Evolutionary conservation across 768 basidiomycete genomes (phyloP).

Genomic region (Suillus weaverae): DNA sequence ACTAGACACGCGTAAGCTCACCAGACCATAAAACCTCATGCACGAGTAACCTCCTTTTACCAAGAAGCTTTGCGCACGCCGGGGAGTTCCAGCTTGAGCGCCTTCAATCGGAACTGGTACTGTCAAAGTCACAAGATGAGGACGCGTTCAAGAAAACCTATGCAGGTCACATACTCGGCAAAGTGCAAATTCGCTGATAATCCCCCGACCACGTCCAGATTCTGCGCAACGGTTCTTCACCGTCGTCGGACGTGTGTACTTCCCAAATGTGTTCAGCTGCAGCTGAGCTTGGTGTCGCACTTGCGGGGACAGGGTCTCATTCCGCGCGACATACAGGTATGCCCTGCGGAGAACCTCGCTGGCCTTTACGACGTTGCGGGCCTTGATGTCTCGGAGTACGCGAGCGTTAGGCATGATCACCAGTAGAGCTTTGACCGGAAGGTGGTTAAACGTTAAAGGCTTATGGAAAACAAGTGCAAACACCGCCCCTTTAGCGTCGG

Average conservation of each 20-base stretch:
- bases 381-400: conserved; percentile 77
- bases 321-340: conserved; percentile 91
- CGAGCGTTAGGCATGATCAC: conserved; percentile 42
- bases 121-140: conserved; percentile 30
- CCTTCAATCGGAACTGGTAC: conserved; percentile 91
- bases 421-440: conserved; percentile 4
- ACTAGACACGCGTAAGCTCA: neutral
- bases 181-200: conserved; percentile 87
- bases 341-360: conserved; percentile 86
- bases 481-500: conserved; percentile 3
- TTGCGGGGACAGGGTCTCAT: conserved; percentile 83
- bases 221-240: conserved; percentile 89
- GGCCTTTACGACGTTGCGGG: conserved; percentile 64
- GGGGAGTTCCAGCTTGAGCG: conserved; percentile 75
- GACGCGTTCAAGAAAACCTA: neutral
- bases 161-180: conserved; percentile 57
- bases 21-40: neutral
- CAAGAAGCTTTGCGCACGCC: conserved; percentile 93
- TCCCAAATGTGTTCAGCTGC: conserved; percentile 84
- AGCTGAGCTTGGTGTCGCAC: conserved; percentile 93
- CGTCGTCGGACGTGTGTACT: conserved; percentile 79
- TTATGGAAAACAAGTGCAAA: conserved; percentile 27
- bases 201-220: conserved; percentile 82
- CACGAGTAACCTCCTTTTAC: conserved; percentile 40
- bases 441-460: conserved; percentile 2